Conservation (phyloP, 441 rosid genomes). For the Euphorbia schlechtendalii region DNA sequence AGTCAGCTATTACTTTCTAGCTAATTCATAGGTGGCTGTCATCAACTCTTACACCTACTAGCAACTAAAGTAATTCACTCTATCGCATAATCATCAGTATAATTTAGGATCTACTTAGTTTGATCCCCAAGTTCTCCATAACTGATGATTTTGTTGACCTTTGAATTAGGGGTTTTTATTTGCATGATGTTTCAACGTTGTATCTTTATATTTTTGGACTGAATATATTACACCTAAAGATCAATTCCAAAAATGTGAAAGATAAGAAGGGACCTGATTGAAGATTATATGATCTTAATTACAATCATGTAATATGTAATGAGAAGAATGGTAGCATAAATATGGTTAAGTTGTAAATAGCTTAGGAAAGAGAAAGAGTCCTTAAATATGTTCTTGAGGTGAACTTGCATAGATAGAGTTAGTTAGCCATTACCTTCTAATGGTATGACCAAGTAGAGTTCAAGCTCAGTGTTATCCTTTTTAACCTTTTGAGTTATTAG, state of each 20-base stretch:
- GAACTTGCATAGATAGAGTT: not conserved
- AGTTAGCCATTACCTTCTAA: not conserved
- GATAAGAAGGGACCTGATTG: not conserved
- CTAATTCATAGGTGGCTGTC: not conserved
- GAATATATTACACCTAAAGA: not conserved
- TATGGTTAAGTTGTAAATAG: not conserved
- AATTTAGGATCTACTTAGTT: too few species aligned
- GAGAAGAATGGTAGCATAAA: too few species aligned
- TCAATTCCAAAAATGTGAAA: not conserved
- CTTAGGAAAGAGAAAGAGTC: not conserved
- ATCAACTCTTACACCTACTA: too few species aligned
- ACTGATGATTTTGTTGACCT: not conserved
- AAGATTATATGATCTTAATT: too few species aligned
- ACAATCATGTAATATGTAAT: too few species aligned
- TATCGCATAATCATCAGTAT: not conserved
- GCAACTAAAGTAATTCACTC: not conserved
- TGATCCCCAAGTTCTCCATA: not conserved
- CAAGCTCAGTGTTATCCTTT: not conserved
- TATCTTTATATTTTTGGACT: conserved; percentile 7
- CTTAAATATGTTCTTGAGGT: not conserved
- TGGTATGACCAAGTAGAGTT: not conserved
- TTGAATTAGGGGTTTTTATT: not conserved
- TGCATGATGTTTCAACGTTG: not conserved
- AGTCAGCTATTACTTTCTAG: not conserved
- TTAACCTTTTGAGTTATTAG: too few species aligned